Evolutionary conservation across 2,329 filamentous ascomycete species (phyloP).

Genomic region (Diaporthe batatas): DNA sequence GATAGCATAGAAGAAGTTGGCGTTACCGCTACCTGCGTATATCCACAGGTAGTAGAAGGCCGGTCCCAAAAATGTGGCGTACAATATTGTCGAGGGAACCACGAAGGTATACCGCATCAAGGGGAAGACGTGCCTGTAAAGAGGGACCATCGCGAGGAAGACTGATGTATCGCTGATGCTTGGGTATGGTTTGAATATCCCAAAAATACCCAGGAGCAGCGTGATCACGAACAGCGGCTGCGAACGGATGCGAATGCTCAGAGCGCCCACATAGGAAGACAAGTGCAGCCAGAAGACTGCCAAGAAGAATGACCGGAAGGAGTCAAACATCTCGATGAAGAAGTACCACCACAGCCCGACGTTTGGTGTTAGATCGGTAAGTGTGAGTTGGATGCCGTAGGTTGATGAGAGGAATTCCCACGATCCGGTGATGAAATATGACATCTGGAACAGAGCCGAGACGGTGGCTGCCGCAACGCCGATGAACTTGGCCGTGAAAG

Average conservation of each 20-base stretch:
- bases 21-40: slow-evolving; percentile 96
- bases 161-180: slow-evolving; percentile 91
- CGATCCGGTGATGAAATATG: slow-evolving; percentile 80
- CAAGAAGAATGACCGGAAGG: slow-evolving; percentile 96
- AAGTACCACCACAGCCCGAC: slow-evolving; percentile 99
- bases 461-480: slow-evolving; percentile 67
- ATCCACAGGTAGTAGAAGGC: slow-evolving; percentile 99
- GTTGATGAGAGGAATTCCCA: slow-evolving; percentile 92
- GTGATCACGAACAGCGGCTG: slow-evolving; percentile 90
- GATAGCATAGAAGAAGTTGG: slow-evolving; percentile 99
- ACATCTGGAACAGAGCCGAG: slow-evolving; percentile 76
- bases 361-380: slow-evolving; percentile 94
- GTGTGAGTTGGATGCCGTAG: slow-evolving; percentile 91
- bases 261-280: slow-evolving; percentile 86
- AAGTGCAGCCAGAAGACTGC: slow-evolving; percentile 98
- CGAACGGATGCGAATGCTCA: slow-evolving; percentile 83
- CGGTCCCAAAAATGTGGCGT: slow-evolving; percentile 89
- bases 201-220: slow-evolving; percentile 88
- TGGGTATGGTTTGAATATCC: slow-evolving; percentile 97
- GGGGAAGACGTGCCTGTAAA: slow-evolving; percentile 93
- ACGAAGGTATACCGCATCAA: slow-evolving; percentile 95
- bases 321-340: slow-evolving; percentile 99
- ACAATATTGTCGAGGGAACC: slow-evolving; percentile 84
- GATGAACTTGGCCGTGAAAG: slow-evolving; percentile 70
- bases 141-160: slow-evolving; percentile 84